Conservation (phyloP, 371 early-diverging fungal species). For the Cladochytrium tenue region DNA sequence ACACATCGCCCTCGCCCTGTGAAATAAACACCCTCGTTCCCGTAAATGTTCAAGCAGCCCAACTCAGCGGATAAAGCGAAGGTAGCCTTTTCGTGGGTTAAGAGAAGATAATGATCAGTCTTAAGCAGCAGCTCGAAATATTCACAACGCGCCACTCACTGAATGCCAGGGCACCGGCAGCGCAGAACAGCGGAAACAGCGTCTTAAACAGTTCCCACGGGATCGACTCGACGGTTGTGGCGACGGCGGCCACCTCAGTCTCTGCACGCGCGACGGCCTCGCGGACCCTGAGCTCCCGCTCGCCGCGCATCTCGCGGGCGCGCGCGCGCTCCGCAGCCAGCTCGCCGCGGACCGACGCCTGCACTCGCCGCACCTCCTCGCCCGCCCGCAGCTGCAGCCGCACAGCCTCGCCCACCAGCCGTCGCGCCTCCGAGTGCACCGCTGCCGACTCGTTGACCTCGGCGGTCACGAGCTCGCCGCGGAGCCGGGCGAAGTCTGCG, state of each 20-base stretch:
- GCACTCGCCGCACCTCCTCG: constrained; percentile 84
- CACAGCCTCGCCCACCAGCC: constrained; percentile 73
- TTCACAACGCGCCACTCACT: constrained; percentile 1
- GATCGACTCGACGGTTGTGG: constrained; percentile 89
- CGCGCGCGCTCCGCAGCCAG: constrained; percentile 87
- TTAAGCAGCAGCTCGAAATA: neutral
- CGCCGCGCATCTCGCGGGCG: constrained; percentile 60
- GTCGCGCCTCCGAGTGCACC: constrained; percentile 11
- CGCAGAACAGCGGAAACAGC: constrained; percentile 46
- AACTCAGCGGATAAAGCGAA: constrained; percentile 11
- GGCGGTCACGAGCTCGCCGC: constrained; percentile 82
- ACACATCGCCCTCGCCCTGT: too few relatives aligned
- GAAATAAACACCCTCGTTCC: too few relatives aligned
- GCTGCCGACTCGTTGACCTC: constrained; percentile 88
- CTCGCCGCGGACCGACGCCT: constrained; percentile 85
- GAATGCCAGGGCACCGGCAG: constrained; percentile 45
- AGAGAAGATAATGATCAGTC: neutral
- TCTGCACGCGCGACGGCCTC: constrained; percentile 89
- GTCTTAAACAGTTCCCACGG: constrained; percentile 65
- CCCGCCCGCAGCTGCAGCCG: constrained; percentile 63
- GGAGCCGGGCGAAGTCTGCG: constrained; percentile 87
- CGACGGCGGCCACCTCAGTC: constrained; percentile 78
- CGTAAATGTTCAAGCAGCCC: too few relatives aligned
- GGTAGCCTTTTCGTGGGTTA: constrained; percentile 2
- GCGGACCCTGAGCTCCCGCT: constrained; percentile 80